Evolutionary conservation across 352 stramenopile genomes (phyloP).

Genomic region (Globisporangium nagaii): DNA sequence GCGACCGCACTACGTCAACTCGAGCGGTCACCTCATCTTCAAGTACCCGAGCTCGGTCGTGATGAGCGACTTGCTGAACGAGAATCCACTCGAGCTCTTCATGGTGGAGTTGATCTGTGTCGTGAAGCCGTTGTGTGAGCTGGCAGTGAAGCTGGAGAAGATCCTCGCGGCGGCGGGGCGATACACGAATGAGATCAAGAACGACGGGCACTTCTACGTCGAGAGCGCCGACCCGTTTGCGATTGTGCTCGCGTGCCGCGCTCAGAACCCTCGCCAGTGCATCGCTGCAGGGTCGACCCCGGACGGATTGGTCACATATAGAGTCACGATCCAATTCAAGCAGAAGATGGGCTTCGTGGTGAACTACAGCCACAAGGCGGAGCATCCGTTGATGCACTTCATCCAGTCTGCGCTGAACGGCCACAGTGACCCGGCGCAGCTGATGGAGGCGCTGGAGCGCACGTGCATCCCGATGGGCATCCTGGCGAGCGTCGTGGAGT

Average conservation of each 20-base stretch:
- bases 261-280: constrained; percentile 63
- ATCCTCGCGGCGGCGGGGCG: constrained; percentile 54
- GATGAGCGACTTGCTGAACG: constrained; percentile 64
- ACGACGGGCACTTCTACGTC: constrained; percentile 77
- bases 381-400: constrained; percentile 83
- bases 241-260: constrained; percentile 70
- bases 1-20: constrained; percentile 67
- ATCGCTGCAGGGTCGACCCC: constrained; percentile 66
- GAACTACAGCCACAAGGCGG: constrained; percentile 83
- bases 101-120: constrained; percentile 86
- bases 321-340: constrained; percentile 81
- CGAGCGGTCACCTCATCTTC: constrained; percentile 72
- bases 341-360: constrained; percentile 86
- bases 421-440: constrained; percentile 69
- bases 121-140: constrained; percentile 79
- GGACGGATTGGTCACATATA: constrained; percentile 73
- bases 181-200: constrained; percentile 73
- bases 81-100: constrained; percentile 83
- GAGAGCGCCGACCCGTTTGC: constrained; percentile 81
- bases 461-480: constrained; percentile 84
- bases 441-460: constrained; percentile 77
- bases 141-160: constrained; percentile 76
- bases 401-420: constrained; percentile 82
- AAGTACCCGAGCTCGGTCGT: constrained; percentile 68
- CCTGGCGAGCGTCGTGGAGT: constrained; percentile 74